Percentiles rank a stretch among this genome's conserved stretches.
Evolutionary conservation across 441 rosid genomes (phyloP).

Genomic region (Brassica hybrid): DNA sequence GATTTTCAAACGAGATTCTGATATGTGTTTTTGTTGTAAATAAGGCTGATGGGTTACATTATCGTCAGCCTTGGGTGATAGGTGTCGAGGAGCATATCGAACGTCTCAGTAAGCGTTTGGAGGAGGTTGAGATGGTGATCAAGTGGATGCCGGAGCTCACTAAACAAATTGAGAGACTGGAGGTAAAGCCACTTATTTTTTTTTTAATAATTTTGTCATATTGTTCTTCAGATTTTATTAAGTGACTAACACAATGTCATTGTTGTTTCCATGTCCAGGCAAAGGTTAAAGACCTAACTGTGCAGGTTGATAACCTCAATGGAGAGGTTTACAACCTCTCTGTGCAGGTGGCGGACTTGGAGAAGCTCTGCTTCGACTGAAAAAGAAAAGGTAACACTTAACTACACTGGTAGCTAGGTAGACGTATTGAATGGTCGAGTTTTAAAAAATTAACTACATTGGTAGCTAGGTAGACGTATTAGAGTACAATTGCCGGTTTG

Average conservation of each 20-base stretch:
- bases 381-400: too few relatives aligned
- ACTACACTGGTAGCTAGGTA: background rate
- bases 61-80: background rate
- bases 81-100: background rate
- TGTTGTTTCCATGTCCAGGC: slow-evolving; percentile 3
- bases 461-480: too few relatives aligned
- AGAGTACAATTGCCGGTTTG: background rate
- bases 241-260: background rate
- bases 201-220: too few relatives aligned
- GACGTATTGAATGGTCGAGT: background rate
- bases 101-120: background rate
- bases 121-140: background rate
- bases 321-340: background rate
- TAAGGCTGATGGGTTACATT: background rate
- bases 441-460: too few relatives aligned
- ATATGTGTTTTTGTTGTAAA: background rate
- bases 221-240: too few relatives aligned
- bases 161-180: background rate
- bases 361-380: too few relatives aligned
- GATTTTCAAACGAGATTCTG: background rate
- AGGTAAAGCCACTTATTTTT: background rate
- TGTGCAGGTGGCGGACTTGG: too few relatives aligned
- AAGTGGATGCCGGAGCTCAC: background rate
- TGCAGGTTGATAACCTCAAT: background rate
- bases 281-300: background rate